These are phyloP conservation scores for Auriscalpium orientale DNA, from an alignment of 768 basidiomycete genomes.

Conservation along the genomic window DNA sequence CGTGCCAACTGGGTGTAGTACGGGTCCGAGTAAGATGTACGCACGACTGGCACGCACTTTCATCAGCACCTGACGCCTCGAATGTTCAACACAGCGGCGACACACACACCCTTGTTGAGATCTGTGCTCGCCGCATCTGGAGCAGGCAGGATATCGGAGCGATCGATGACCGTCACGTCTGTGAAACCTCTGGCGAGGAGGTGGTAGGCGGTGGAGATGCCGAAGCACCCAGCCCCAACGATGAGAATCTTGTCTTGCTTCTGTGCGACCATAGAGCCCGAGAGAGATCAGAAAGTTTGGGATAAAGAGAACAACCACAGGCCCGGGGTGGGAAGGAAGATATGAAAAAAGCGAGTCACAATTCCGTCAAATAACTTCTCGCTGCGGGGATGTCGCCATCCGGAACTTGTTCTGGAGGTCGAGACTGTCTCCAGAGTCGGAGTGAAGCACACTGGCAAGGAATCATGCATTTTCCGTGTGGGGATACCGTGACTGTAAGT, in stretches of 20 bases:
- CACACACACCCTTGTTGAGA: slow-evolving; percentile 33
- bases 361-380: too few relatives aligned
- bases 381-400: too few relatives aligned
- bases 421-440: too few relatives aligned
- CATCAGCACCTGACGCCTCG: not conserved
- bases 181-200: slow-evolving; percentile 63
- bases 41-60: slow-evolving; percentile 46
- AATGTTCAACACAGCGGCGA: not conserved
- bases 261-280: not conserved
- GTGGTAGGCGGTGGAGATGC: slow-evolving; percentile 78
- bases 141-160: slow-evolving; percentile 62
- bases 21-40: slow-evolving; percentile 62
- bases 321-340: too few relatives aligned
- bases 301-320: too few relatives aligned
- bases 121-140: slow-evolving; percentile 71
- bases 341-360: too few relatives aligned
- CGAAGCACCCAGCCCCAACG: slow-evolving; percentile 80
- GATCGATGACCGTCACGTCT: slow-evolving; percentile 70
- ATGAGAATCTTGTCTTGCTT: slow-evolving; percentile 43
- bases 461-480: too few relatives aligned
- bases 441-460: too few relatives aligned
- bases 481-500: too few relatives aligned
- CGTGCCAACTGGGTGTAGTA: slow-evolving; percentile 67
- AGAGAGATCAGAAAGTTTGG: too few relatives aligned
- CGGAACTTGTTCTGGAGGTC: too few relatives aligned